Percentiles rank a stretch among this genome's conserved stretches.
Conservation (phyloP, 83 land plant species). For the Picea engelmannii region DNA sequence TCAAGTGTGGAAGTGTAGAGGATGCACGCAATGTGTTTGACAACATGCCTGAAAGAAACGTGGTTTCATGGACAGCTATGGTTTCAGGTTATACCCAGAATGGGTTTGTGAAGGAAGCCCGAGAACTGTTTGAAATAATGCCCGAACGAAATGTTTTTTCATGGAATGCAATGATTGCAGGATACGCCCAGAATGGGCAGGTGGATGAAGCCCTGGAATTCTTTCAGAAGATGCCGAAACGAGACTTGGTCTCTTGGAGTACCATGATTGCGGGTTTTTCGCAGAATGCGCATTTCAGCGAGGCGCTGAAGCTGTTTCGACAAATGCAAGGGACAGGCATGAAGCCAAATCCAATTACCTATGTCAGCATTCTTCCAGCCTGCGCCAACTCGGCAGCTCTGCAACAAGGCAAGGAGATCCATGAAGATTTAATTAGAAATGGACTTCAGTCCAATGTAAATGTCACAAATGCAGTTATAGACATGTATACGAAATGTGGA, state of each 20-base stretch:
- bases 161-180: no score
- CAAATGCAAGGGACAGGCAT: constrained; percentile 24
- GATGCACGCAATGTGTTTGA: constrained; percentile 30
- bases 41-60: constrained; percentile 35
- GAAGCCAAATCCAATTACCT: constrained; percentile 36
- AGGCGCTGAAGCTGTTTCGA: constrained; percentile 15
- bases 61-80: constrained; percentile 43
- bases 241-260: no score
- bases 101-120: constrained; percentile 27
- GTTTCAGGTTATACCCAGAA: constrained; percentile 43
- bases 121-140: constrained; percentile 39
- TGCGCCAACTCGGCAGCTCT: constrained; percentile 30
- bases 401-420: constrained; percentile 30
- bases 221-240: no score
- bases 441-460: constrained; percentile 30
- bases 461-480: constrained; percentile 39
- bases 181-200: no score
- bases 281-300: no score
- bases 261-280: no score
- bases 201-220: no score
- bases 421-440: constrained; percentile 21
- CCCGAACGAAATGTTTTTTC: background rate
- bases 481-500: constrained; percentile 58
- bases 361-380: constrained; percentile 38
- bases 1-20: constrained; percentile 33